phyloP scores from a whole-genome alignment of 2,329 filamentous ascomycete genomes.

The Lecanicillium sp. region DNA sequence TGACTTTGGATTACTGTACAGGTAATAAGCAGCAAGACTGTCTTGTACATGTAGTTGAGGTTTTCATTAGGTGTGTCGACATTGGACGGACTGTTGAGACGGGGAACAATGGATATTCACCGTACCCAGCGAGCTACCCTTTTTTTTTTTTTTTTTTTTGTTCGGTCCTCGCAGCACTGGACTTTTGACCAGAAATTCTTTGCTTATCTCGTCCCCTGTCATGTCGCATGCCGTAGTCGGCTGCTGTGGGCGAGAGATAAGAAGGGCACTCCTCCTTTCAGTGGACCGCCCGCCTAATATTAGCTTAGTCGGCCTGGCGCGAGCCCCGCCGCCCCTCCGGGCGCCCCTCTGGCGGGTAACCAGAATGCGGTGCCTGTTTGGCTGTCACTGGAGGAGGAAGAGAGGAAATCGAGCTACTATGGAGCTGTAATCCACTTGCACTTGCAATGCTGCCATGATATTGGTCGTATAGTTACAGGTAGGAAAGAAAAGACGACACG shows the following conservation, averaged over 20 bases:
- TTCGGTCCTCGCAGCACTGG: not conserved
- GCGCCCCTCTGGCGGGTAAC: not conserved
- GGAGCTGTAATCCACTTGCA: not conserved
- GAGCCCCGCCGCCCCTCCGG: not conserved
- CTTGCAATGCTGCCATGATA: too few species aligned
- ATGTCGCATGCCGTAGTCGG: not conserved
- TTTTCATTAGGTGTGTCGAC: too few species aligned
- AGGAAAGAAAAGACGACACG: too few species aligned
- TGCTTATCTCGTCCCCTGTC: not conserved
- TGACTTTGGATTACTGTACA: too few species aligned
- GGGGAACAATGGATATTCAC: too few species aligned
- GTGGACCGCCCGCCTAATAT: slow-evolving; percentile 4
- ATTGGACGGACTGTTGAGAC: not conserved
- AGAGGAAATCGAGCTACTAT: not conserved
- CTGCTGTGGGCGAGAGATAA: slow-evolving; percentile 1
- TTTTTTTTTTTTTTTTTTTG: not conserved
- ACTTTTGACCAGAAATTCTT: not conserved
- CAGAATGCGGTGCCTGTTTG: not conserved
- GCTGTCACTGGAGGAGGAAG: not conserved
- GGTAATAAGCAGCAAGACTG: too few species aligned
- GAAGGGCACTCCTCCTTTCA: not conserved
- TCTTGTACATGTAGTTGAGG: too few species aligned
- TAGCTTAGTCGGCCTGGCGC: not conserved
- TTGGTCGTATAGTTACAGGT: too few species aligned
- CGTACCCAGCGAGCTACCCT: not conserved